These are phyloP conservation scores for Trametes sanguinea DNA, from an alignment of 768 basidiomycete species.

Conservation along the genomic window DNA sequence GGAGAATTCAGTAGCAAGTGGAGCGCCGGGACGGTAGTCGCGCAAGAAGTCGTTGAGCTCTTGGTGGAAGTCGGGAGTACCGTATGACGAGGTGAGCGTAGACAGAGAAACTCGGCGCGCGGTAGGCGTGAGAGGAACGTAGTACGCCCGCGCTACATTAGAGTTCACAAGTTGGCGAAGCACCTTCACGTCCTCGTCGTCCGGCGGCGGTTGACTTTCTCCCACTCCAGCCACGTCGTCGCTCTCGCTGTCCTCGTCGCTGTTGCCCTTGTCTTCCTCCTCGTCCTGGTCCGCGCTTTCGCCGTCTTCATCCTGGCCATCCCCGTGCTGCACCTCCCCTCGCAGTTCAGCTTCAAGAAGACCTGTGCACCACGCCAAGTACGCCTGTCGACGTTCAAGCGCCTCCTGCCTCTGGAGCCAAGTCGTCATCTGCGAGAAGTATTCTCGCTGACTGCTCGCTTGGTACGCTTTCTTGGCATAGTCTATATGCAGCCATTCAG, in stretches of 20 bases:
- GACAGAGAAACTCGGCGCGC: not conserved
- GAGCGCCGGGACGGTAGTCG: too few relatives aligned
- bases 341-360: not conserved
- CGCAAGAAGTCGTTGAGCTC: too few relatives aligned
- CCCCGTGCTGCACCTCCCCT: not conserved
- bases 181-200: not conserved
- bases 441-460: constrained; percentile 39
- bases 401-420: constrained; percentile 39
- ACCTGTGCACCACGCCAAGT: constrained; percentile 7
- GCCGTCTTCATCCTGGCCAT: too few relatives aligned
- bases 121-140: not conserved
- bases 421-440: constrained; percentile 41
- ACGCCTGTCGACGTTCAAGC: constrained; percentile 26
- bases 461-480: constrained; percentile 40
- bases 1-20: too few relatives aligned
- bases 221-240: not conserved
- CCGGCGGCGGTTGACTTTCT: not conserved
- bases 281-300: too few relatives aligned
- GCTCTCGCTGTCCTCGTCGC: not conserved
- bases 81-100: too few relatives aligned
- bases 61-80: too few relatives aligned
- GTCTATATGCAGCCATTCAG: constrained; percentile 46
- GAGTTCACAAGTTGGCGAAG: not conserved
- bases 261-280: not conserved
- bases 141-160: not conserved